phyloP scores from a whole-genome alignment of 164 flowering plant genomes.

The Nelumbo lutea region DNA sequence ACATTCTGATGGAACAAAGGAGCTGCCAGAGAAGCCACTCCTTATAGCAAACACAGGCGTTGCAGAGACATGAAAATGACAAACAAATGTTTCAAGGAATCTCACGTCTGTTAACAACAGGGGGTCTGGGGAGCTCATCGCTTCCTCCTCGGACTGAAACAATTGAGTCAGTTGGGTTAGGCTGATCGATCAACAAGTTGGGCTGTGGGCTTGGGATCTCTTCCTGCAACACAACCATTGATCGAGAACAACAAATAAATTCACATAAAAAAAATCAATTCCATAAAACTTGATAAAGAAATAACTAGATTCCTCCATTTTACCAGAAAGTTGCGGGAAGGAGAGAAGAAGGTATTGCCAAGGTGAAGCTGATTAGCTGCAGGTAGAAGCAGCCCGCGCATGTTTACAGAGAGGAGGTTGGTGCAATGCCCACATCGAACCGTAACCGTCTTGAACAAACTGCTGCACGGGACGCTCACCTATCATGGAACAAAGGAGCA shows the following conservation, averaged over 20 bases:
- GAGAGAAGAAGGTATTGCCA: slow-evolving; percentile 55
- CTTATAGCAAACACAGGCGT: neutral
- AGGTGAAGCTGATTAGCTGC: slow-evolving; percentile 60
- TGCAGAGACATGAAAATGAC: neutral
- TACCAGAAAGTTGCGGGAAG: slow-evolving; percentile 60
- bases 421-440: slow-evolving; percentile 99
- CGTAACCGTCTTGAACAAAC: slow-evolving; percentile 88
- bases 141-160: slow-evolving; percentile 38
- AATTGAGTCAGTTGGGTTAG: slow-evolving; percentile 31
- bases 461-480: slow-evolving; percentile 92
- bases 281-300: neutral
- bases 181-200: slow-evolving; percentile 50
- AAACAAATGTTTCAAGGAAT: neutral
- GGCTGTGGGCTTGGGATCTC: slow-evolving; percentile 53
- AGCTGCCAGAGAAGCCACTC: neutral
- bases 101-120: slow-evolving; percentile 70
- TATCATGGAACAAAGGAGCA: slow-evolving; percentile 16
- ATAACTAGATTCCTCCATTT: neutral
- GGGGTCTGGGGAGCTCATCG: slow-evolving; percentile 59
- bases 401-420: slow-evolving; percentile 85
- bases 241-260: neutral
- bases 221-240: slow-evolving; percentile 36
- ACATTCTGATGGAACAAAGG: neutral
- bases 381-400: slow-evolving; percentile 72
- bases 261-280: neutral